Evolutionary conservation across 2,329 filamentous ascomycete species (phyloP), one percentile per base, ranked within the genome.

Genomic region (Exophiala lecanii-corni): DNA sequence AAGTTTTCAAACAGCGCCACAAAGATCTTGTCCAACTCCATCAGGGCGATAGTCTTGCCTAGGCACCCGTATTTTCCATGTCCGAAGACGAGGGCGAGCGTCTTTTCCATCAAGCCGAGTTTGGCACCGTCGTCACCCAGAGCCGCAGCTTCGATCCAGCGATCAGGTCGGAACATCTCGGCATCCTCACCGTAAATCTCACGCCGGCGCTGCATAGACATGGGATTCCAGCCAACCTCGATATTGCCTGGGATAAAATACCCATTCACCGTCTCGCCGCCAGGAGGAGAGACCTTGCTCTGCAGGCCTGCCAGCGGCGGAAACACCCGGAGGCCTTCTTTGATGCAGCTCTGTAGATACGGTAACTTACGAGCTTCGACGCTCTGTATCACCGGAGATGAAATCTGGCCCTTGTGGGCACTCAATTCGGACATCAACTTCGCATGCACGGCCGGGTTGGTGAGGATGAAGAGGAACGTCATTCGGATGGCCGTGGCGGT

Each of bases 21-120:
- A 28, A 72, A 53, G 5, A 63, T 59, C 45, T 75, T 75, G 46
- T 70, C 63, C 36, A 74, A 47, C 55, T 73, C 70, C 62, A 73
- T 70, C 36, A 70, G 53, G 1, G 71, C 71, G 39, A 74, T 69
- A 1, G 63, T 56, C 53, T 64, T 68, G 6, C 71, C 72, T 17
- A 73, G 51, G 47, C 72, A 73, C 51, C 61, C 56, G 45, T 61
- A 68, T 25, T 62, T 64, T 1, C 72, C 71, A 15, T 64, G 58
- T 12, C 65, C 66, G 55, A 73, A 74, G 1, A 69, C 58, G 9
- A 69, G 55, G 37, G 71, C 69, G 40, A 65, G 57, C 1, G 62
- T 66, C 30, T 57, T 33, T 6, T 7, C 7, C 7, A 7, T 7
- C 15, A 6, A 7, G 9, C 7, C 30, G 5, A 6, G 30, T 6